phyloP scores from a whole-genome alignment of 768 basidiomycete genomes.

The Mycena kentingensis region DNA sequence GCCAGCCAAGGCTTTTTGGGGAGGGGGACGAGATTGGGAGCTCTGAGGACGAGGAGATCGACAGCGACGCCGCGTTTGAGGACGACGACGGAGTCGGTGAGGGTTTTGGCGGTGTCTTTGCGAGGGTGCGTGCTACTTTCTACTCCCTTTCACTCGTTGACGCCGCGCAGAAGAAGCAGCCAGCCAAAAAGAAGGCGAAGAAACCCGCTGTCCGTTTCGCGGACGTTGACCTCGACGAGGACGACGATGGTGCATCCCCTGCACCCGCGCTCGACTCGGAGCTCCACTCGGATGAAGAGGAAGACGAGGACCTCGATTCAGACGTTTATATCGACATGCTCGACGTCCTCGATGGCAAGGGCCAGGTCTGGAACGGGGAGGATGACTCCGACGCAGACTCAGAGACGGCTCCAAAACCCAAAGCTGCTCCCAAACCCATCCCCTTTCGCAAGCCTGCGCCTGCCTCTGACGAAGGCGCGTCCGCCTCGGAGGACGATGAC shows the following conservation, averaged over 20 bases:
- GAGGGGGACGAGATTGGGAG: constrained; percentile 61
- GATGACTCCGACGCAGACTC: constrained; percentile 42
- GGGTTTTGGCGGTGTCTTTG: constrained; percentile 68
- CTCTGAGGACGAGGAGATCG: constrained; percentile 83
- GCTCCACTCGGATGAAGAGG: constrained; percentile 44
- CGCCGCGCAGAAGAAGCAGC: constrained; percentile 24
- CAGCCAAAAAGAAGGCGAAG: constrained; percentile 28
- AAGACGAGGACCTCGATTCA: constrained; percentile 47
- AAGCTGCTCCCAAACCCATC: constrained; percentile 25
- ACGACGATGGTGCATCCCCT: constrained; percentile 38
- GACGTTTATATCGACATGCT: constrained; percentile 65
- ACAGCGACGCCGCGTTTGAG: constrained; percentile 82
- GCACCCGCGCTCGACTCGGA: constrained; percentile 31
- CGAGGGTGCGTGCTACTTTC: constrained; percentile 37
- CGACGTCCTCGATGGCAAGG: constrained; percentile 68
- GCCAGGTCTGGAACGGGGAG: constrained; percentile 38
- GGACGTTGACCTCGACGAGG: constrained; percentile 71
- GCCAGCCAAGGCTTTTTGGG: constrained; percentile 48
- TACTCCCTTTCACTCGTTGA: constrained; percentile 9
- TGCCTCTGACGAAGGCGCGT: constrained; percentile 24
- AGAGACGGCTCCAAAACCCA: constrained; percentile 35
- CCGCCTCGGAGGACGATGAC: constrained; percentile 40
- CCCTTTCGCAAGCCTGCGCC: constrained; percentile 12
- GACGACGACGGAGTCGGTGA: constrained; percentile 70
- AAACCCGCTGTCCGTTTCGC: constrained; percentile 43